phyloP scores from a whole-genome alignment of 805 yeast species.

The Saturnispora hagleri region DNA sequence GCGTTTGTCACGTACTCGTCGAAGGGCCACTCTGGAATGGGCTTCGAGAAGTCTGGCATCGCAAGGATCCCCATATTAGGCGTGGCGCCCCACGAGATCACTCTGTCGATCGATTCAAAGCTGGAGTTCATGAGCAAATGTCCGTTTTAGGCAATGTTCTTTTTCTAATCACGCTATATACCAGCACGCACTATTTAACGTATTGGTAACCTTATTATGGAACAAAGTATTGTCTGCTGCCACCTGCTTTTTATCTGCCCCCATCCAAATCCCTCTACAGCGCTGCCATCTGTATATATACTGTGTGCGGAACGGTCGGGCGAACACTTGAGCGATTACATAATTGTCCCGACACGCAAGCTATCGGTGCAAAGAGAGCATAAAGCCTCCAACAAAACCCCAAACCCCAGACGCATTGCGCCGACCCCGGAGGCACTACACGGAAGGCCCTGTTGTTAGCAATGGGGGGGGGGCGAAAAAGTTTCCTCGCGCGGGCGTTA shows the following conservation, averaged over 20 bases:
- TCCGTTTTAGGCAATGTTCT: not conserved
- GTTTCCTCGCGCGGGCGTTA: no score
- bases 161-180: no score
- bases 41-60: slow-evolving; percentile 7
- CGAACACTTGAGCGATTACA: not conserved
- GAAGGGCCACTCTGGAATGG: slow-evolving; percentile 25
- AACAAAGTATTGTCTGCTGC: not conserved
- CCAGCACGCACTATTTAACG: not conserved
- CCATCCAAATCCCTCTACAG: no score
- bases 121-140: not conserved
- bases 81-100: slow-evolving; percentile 17
- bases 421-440: no score
- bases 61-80: slow-evolving; percentile 14
- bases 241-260: no score
- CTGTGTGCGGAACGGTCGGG: not conserved
- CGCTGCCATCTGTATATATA: no score
- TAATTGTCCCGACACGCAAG: not conserved
- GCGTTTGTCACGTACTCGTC: slow-evolving; percentile 5
- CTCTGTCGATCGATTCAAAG: slow-evolving; percentile 4
- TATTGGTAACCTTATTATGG: not conserved
- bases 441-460: no score
- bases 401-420: no score
- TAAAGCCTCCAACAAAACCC: no score
- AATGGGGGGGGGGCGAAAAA: no score
- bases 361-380: no score